These are phyloP conservation scores for Trichothecium sympodiale DNA, from an alignment of 2,329 filamentous ascomycete genomes.

Conservation along the genomic window DNA sequence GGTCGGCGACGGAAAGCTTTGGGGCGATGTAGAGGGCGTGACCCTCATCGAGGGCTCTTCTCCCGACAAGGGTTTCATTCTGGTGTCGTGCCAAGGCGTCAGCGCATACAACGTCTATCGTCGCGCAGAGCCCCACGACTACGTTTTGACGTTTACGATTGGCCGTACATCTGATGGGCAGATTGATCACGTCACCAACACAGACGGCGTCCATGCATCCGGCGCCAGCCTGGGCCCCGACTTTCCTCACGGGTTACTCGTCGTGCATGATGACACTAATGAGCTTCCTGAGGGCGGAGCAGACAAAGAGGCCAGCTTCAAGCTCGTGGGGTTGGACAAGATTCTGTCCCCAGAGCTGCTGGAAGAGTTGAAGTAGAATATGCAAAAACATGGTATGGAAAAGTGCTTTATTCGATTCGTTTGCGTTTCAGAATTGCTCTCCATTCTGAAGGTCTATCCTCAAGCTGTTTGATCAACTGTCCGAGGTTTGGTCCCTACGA, in stretches of 20 bases:
- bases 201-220: constrained; percentile 38
- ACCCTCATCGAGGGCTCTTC: constrained; percentile 34
- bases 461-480: too few species aligned
- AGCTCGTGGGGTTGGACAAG: constrained; percentile 31
- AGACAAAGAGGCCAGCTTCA: constrained; percentile 36
- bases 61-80: constrained; percentile 32
- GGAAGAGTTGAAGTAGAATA: constrained; percentile 10
- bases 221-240: constrained; percentile 27
- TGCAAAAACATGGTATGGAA: too few species aligned
- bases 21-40: constrained; percentile 43
- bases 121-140: constrained; percentile 35
- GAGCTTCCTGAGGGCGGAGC: constrained; percentile 31
- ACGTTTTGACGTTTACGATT: constrained; percentile 37
- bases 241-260: constrained; percentile 33
- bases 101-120: constrained; percentile 41
- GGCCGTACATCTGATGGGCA: constrained; percentile 25
- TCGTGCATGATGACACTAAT: constrained; percentile 43
- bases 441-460: too few species aligned
- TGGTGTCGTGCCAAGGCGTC: constrained; percentile 41
- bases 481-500: too few species aligned
- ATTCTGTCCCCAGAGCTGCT: constrained; percentile 19
- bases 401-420: too few species aligned
- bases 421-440: too few species aligned
- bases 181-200: constrained; percentile 40
- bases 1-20: constrained; percentile 34